Conservation (phyloP, 2,329 filamentous ascomycete species). For the Ceratocystis huliohia region DNA sequence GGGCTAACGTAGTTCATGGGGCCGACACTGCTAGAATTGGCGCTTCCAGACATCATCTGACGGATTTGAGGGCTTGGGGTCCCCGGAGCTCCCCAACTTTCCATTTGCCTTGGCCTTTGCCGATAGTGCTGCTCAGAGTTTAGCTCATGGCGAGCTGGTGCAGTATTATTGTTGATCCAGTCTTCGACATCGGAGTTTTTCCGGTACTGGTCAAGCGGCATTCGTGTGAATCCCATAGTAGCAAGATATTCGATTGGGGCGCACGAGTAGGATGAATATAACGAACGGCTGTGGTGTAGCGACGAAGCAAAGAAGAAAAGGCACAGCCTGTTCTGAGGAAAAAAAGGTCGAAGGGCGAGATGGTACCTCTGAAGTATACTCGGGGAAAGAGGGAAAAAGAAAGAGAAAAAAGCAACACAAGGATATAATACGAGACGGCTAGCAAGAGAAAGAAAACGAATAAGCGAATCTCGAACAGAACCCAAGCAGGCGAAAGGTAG, state of each 20-base stretch:
- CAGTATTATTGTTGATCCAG: slow-evolving; percentile 5
- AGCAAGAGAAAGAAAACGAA: neutral
- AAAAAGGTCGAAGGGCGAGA: neutral
- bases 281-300: neutral
- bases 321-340: neutral
- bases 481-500: neutral
- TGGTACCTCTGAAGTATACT: neutral
- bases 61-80: slow-evolving; percentile 7
- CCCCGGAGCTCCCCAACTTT: slow-evolving; percentile 11
- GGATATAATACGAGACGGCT: neutral
- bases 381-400: neutral
- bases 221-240: slow-evolving; percentile 11
- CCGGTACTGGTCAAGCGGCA: slow-evolving; percentile 11
- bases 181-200: slow-evolving; percentile 1
- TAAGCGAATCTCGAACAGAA: neutral
- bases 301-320: neutral
- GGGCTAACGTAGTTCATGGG: neutral
- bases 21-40: neutral
- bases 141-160: slow-evolving; percentile 12
- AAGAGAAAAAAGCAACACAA: neutral
- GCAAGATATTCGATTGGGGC: neutral
- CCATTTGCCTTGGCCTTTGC: slow-evolving; percentile 13
- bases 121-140: slow-evolving; percentile 14
- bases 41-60: neutral
- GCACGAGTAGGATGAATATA: neutral